Conservation (phyloP, 495 filamentous ascomycete species). For the Xylaria castorea region DNA sequence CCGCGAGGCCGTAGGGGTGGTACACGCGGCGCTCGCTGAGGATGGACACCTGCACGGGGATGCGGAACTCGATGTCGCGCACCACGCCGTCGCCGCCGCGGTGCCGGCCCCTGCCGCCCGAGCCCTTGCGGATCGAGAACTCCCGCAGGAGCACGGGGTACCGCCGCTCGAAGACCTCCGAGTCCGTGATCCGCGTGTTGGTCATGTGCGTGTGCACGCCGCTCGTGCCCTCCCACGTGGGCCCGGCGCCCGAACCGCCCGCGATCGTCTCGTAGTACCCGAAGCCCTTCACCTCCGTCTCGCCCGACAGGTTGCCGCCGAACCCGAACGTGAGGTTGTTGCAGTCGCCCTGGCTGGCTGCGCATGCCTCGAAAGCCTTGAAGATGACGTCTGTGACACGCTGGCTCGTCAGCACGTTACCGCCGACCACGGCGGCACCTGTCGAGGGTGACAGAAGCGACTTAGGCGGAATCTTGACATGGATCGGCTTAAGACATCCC, state of each 20-base stretch:
- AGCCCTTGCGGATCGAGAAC: slow-evolving; percentile 75
- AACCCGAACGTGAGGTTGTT: slow-evolving; percentile 91
- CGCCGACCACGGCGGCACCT: slow-evolving; percentile 91
- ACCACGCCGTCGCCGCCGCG: slow-evolving; percentile 89
- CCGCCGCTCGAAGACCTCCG: slow-evolving; percentile 92
- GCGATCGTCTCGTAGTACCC: slow-evolving; percentile 99
- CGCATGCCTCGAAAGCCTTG: slow-evolving; percentile 87
- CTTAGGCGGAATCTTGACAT: slow-evolving; percentile 80
- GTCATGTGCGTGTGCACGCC: slow-evolving; percentile 98
- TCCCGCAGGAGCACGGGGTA: slow-evolving; percentile 88
- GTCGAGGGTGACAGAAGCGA: slow-evolving; percentile 87
- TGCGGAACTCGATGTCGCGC: slow-evolving; percentile 92
- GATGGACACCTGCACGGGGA: slow-evolving; percentile 87
- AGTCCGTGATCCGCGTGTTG: slow-evolving; percentile 97
- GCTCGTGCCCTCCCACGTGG: slow-evolving; percentile 84
- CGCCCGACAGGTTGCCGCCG: slow-evolving; percentile 74
- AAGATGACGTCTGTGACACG: slow-evolving; percentile 95
- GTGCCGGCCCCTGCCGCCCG: slow-evolving; percentile 77
- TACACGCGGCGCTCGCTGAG: slow-evolving; percentile 87
- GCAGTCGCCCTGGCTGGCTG: slow-evolving; percentile 89
- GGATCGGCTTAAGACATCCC: slow-evolving; percentile 88
- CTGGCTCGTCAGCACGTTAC: slow-evolving; percentile 91
- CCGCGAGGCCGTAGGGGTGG: slow-evolving; percentile 84
- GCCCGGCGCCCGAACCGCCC: slow-evolving; percentile 87
- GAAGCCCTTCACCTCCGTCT: slow-evolving; percentile 73